These are phyloP conservation scores for Hamamelis virginiana DNA, from an alignment of 164 flowering plant genomes.

Conservation along the genomic window DNA sequence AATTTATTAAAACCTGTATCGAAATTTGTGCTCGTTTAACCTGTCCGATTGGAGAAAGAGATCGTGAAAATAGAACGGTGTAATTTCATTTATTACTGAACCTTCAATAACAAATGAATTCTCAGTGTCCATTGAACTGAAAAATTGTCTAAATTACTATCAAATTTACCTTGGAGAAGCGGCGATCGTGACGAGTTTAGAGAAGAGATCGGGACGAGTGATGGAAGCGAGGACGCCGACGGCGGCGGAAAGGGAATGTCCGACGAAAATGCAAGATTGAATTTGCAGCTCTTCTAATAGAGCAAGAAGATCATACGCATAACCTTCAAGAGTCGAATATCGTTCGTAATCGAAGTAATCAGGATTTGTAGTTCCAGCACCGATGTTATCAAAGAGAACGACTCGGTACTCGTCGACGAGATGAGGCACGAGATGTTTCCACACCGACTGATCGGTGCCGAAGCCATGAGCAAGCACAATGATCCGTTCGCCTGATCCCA, in stretches of 20 bases:
- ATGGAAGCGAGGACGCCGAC: constrained; percentile 79
- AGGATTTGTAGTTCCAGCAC: constrained; percentile 67
- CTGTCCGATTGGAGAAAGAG: too few species aligned
- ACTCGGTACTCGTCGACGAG: constrained; percentile 39
- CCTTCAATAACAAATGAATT: too few species aligned
- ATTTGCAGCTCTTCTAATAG: constrained; percentile 62
- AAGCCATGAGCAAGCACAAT: constrained; percentile 56
- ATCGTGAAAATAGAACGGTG: too few species aligned
- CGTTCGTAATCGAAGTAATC: constrained; percentile 60
- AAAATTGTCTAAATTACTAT: too few species aligned
- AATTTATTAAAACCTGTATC: too few species aligned
- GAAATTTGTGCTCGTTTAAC: too few species aligned
- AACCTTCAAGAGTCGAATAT: constrained; percentile 52
- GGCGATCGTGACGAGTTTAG: constrained; percentile 67
- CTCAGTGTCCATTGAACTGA: too few species aligned
- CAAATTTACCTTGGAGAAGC: constrained; percentile 75
- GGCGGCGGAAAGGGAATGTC: constrained; percentile 83
- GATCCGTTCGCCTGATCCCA: constrained; percentile 38
- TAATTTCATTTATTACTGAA: too few species aligned
- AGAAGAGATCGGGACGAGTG: constrained; percentile 82
- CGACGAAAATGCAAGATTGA: constrained; percentile 70
- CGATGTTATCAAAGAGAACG: constrained; percentile 52
- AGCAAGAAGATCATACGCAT: constrained; percentile 45
- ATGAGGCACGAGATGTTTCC: constrained; percentile 56
- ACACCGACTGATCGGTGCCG: constrained; percentile 62